Evolutionary conservation across 345 rosid genomes (phyloP).

Genomic region (Alliaria petiolata): DNA sequence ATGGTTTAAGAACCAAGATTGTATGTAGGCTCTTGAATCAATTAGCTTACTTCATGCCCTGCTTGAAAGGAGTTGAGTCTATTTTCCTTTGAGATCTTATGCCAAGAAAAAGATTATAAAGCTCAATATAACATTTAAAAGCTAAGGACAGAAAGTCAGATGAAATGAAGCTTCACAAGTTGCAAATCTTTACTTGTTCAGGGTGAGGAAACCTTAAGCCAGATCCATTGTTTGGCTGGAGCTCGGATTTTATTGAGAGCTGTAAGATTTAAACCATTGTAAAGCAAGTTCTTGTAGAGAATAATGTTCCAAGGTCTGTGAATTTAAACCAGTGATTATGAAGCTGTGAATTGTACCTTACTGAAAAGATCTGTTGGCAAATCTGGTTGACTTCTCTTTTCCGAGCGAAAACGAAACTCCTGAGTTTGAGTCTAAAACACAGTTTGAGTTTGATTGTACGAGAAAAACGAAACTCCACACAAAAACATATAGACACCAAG

Average conservation of each 20-base stretch:
- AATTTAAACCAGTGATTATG: background rate
- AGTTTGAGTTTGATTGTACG: background rate
- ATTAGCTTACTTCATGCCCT: constrained; percentile 57
- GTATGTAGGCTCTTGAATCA: background rate
- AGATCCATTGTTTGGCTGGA: constrained; percentile 47
- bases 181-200: constrained; percentile 47
- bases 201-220: constrained; percentile 41
- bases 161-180: constrained; percentile 5
- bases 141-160: background rate
- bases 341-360: constrained; percentile 49
- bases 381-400: constrained; percentile 51
- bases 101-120: constrained; percentile 31
- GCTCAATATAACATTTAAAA: constrained; percentile 22
- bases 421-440: constrained; percentile 27
- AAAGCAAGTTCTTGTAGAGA: background rate
- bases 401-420: constrained; percentile 65
- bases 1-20: background rate
- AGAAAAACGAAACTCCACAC: background rate
- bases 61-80: constrained; percentile 52
- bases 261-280: constrained; percentile 16
- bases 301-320: too few species aligned
- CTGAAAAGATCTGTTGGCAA: constrained; percentile 76
- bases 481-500: background rate
- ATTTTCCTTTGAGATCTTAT: constrained; percentile 91
- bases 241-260: constrained; percentile 67